Base-by-base conservation (phyloP, 208 protist genomes). In the Crithidia brevicula region DNA sequence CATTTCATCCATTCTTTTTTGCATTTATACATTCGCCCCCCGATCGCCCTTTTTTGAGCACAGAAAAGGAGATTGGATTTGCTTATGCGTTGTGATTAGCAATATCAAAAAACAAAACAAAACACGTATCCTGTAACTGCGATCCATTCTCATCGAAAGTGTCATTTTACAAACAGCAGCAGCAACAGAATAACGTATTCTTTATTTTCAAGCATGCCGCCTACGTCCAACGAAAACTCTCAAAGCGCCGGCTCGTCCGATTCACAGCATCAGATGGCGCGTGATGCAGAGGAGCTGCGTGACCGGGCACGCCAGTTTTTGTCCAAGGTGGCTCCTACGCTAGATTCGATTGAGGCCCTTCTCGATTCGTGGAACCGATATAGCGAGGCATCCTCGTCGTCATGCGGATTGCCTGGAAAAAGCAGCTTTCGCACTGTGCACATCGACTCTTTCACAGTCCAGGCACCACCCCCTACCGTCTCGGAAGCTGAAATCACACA, bases 381-480 rank as follows among this genome's bases (percentile, higher is more conserved):
- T 13, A 43, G 62, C 15, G 28, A 57, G 7, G 58, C 18, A 3
- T 62, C 60, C 20, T 22, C 13, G 46, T 18, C 52, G 13, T 16
- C 60, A 6, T 11, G 11, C n/a, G 56, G 18, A 10, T 11, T 49
- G 16, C 59, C 59, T 4, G 45, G 46, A 13, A 45, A 31, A 15
- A 63, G 52, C 68, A n/a, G 10, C 47, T 31, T 67, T 49, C 59
- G 68, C 23, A 40, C 30, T 15, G 68, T 74, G 15, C 27, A 49
- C 4, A 67, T 74, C 23, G 60, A 74, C 45, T 23, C 68, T 2
- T 74, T 68, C 53, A 67, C 68, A 16, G 52, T 67, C 4, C 60
- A 18, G 23, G 56, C 36, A 31, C 50, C 68, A 9, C 68, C 68
- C 3, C 68, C 68, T n/a, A 27, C 36, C 28, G 56, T 74, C n/a